phyloP scores from a whole-genome alignment of 129 eudicot species.

The Kitagawia praeruptora region DNA sequence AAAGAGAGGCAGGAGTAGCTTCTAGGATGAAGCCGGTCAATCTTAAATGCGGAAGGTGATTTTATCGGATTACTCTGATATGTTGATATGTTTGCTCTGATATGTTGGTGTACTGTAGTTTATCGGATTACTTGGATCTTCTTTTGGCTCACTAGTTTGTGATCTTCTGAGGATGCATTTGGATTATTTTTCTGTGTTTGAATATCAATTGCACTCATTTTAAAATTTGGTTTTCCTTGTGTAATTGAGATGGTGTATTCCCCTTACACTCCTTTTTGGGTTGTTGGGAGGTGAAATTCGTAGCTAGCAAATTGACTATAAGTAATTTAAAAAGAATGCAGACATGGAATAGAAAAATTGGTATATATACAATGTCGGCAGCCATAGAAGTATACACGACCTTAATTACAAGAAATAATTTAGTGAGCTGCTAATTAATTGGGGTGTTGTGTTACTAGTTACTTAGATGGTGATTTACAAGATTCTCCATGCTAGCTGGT shows the following conservation, averaged over 20 bases:
- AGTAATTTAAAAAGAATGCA: background rate
- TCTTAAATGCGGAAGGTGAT: no score
- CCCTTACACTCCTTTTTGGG: background rate
- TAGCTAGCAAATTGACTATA: background rate
- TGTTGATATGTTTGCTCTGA: no score
- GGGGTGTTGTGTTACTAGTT: background rate
- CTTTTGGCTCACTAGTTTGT: no score
- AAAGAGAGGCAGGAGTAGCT: background rate
- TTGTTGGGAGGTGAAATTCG: background rate
- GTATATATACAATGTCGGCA: no score
- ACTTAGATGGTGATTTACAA: background rate
- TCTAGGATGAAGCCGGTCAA: background rate
- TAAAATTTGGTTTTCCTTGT: background rate
- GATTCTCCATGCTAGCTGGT: background rate
- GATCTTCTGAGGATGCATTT: no score
- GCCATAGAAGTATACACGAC: background rate
- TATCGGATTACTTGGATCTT: no score
- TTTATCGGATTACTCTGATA: no score
- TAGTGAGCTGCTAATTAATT: background rate
- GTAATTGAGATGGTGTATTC: background rate
- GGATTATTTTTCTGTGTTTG: no score
- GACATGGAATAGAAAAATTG: background rate
- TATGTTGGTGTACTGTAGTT: no score
- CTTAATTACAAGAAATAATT: no score
- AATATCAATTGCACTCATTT: no score